phyloP scores from a whole-genome alignment of 257 asterid genomes.

The Plectranthus barbatus region DNA sequence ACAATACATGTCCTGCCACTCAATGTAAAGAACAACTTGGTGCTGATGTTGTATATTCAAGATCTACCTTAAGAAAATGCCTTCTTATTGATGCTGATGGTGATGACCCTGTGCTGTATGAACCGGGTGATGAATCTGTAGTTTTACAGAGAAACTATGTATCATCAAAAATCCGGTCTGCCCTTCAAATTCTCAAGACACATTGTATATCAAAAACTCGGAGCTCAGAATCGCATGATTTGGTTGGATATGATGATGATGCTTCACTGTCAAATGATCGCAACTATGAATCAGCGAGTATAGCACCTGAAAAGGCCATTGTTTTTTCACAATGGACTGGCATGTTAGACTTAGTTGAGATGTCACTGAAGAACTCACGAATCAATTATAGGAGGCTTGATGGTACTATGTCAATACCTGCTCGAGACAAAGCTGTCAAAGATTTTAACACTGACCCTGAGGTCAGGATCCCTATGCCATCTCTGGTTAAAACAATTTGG shows the following conservation, averaged over 20 bases:
- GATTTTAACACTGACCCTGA: constrained; percentile 77
- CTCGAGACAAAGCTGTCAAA: constrained; percentile 94
- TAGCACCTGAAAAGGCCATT: constrained; percentile 70
- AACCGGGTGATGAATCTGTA: constrained; percentile 33
- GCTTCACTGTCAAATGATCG: constrained; percentile 32
- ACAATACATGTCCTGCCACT: constrained; percentile 72
- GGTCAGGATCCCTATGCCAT: constrained; percentile 37
- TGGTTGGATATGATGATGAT: constrained; percentile 23
- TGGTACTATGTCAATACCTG: constrained; percentile 89
- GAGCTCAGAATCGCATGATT: constrained; percentile 24
- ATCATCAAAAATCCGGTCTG: constrained; percentile 77
- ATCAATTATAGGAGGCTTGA: constrained; percentile 81
- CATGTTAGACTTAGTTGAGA: constrained; percentile 86
- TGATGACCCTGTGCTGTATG: constrained; percentile 33
- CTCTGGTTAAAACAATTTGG: neutral
- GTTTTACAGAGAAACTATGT: constrained; percentile 42
- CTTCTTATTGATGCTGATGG: constrained; percentile 38
- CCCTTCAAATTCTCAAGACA: constrained; percentile 53
- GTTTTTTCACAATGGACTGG: constrained; percentile 98
- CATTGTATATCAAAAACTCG: constrained; percentile 32
- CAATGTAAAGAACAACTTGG: constrained; percentile 85
- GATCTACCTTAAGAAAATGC: constrained; percentile 55
- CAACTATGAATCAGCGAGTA: constrained; percentile 21
- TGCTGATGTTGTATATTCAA: constrained; percentile 69
- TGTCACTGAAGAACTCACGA: constrained; percentile 43